Conservation (phyloP, 192 early-diverging fungal species). For the Mortierella hygrophila region DNA sequence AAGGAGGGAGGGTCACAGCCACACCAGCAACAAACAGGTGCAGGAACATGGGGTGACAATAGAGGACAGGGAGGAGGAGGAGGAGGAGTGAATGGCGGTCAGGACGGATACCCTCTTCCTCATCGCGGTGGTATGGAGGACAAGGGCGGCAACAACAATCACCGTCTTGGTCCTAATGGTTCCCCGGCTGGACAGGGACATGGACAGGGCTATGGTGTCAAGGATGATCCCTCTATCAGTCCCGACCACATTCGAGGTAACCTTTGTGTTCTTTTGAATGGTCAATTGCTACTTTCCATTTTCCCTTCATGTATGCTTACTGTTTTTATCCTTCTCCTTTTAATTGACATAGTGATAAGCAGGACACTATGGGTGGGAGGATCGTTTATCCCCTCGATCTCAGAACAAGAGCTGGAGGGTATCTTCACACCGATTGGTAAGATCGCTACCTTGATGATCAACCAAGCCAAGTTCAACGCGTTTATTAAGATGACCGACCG, state of each 20-base stretch:
- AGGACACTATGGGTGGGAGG: conserved; percentile 59
- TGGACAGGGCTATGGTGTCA: conserved; percentile 5
- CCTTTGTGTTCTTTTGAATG: not conserved
- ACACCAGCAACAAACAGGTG: not conserved
- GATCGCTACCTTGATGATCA: conserved; percentile 58
- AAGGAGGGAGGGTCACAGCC: not conserved
- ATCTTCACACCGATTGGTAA: conserved; percentile 53
- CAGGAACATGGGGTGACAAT: not conserved
- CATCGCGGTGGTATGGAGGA: not conserved
- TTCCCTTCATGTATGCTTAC: not conserved
- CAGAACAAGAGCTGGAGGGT: conserved; percentile 35
- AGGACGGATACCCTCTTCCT: not conserved
- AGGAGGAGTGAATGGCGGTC: not conserved
- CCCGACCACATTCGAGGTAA: conserved; percentile 52
- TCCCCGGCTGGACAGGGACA: too few species aligned
- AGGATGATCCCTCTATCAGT: conserved; percentile 33
- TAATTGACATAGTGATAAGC: conserved; percentile 43
- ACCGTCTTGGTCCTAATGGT: not conserved
- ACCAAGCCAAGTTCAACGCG: conserved; percentile 59
- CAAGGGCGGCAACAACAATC: not conserved
- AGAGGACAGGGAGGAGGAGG: not conserved
- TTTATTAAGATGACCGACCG: conserved; percentile 62
- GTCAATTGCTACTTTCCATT: not conserved
- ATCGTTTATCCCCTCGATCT: conserved; percentile 46
- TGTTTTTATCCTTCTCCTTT: not conserved